Base-by-base conservation (phyloP, 768 basidiomycete species). In the Xerocomellus chrysenteron region DNA sequence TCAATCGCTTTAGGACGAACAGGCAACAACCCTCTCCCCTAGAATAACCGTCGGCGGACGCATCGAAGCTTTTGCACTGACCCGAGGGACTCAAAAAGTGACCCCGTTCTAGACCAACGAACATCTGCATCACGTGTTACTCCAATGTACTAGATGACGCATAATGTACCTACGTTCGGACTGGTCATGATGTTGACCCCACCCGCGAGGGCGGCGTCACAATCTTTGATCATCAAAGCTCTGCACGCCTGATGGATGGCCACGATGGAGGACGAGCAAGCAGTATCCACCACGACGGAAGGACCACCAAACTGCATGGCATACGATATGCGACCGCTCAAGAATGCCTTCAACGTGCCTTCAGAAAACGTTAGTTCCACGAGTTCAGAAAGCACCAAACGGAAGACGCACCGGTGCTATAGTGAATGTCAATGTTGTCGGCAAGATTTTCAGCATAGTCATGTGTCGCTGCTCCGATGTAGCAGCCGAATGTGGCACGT, bases 161-260 rank as follows among this genome's bases (percentile, higher is more conserved):
- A 16, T 10, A 8, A 44, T 6, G 24, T 54, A 57, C 85, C 58
- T 66, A 90, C 89, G 56, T 90, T 87, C 7, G 87, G 87, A 67
- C 84, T 85, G 1, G 84, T 76, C 47, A 90, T 82, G 54, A 84
- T 65, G 62, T 90, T 89, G 30, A 90, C 84, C n/a, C 88, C 87
- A 24, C 87, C 88, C 17, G 85, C 89, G 30, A 91, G 70, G 1
- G 86, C 86, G 26, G 86, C 78, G 59, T 79, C 74, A 64, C 88
- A 90, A 66, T 91, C 89, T 17, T 77, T 70, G 54, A 79, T 80
- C 69, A 79, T 75, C 32, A 91, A 70, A 0, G 87, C 84, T 44
- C 88, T 83, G 47, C 80, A 83, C 0, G 84, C 89, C 59, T 85
- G 85, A 69, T 90, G 81, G 28, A 90, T 73, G 10, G 87, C 86